Evolutionary conservation across 2,329 filamentous ascomycete species (phyloP).

Genomic region (Pseudomassariella vexata): DNA sequence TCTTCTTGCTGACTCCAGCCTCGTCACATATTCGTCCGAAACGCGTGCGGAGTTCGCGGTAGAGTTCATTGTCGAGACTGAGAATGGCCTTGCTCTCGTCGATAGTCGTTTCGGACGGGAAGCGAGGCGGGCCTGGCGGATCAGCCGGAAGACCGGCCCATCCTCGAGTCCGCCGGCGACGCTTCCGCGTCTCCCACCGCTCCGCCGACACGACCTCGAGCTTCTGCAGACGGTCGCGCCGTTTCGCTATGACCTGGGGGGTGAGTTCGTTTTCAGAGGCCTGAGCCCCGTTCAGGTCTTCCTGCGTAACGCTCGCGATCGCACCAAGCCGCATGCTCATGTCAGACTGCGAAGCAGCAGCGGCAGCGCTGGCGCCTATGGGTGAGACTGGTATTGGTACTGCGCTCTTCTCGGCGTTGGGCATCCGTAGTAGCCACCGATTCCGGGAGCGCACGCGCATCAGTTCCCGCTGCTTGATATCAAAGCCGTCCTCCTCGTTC

Average conservation of each 20-base stretch:
- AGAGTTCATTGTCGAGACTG: slow-evolving; percentile 55
- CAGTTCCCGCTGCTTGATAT: slow-evolving; percentile 66
- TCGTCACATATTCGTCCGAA: slow-evolving; percentile 68
- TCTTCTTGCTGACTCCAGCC: slow-evolving; percentile 67
- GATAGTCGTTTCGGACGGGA: slow-evolving; percentile 77
- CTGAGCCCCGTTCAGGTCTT: slow-evolving; percentile 1
- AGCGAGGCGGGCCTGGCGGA: slow-evolving; percentile 63
- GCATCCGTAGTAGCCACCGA: slow-evolving; percentile 59
- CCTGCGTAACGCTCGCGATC: not conserved
- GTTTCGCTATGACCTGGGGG: slow-evolving; percentile 37
- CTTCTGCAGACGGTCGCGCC: slow-evolving; percentile 45
- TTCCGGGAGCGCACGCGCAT: slow-evolving; percentile 65
- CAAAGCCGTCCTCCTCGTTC: slow-evolving; percentile 63
- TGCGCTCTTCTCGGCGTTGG: slow-evolving; percentile 49
- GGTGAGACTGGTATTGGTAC: not conserved
- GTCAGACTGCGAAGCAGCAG: not conserved
- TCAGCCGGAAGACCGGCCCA: slow-evolving; percentile 65
- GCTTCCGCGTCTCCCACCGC: slow-evolving; percentile 57
- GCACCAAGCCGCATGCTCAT: not conserved
- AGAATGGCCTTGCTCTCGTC: slow-evolving; percentile 71
- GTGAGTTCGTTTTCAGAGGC: not conserved
- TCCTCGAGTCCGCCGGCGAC: slow-evolving; percentile 61
- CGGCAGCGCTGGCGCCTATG: not conserved
- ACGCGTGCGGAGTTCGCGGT: slow-evolving; percentile 57
- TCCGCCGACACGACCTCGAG: slow-evolving; percentile 56